Percentiles rank a stretch among this genome's conserved stretches.
Conservation (phyloP, 768 basidiomycete species). For the Leccinum barrowsii region DNA sequence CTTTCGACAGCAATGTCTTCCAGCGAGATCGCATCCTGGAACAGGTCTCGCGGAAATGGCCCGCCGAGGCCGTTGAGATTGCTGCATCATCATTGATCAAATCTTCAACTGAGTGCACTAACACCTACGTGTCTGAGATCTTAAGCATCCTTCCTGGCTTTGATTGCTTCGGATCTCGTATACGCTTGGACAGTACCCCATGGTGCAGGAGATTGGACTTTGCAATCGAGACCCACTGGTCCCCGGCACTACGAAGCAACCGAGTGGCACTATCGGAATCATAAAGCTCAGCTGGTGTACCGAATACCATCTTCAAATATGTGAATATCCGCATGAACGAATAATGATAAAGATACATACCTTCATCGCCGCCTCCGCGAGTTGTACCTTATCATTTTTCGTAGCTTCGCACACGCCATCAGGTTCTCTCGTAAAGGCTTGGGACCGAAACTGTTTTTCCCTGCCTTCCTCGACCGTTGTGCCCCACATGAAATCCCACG, state of each 20-base stretch:
- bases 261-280: constrained; percentile 53
- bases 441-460: constrained; percentile 61
- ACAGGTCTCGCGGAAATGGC: constrained; percentile 57
- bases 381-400: constrained; percentile 37
- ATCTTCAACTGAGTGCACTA: neutral
- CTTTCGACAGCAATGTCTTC: constrained; percentile 52
- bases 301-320: constrained; percentile 64
- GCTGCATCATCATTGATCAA: constrained; percentile 33
- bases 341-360: constrained; percentile 31
- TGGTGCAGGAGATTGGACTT: constrained; percentile 58
- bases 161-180: constrained; percentile 57
- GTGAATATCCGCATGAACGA: neutral
- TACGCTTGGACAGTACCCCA: constrained; percentile 62
- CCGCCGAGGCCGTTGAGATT: constrained; percentile 70
- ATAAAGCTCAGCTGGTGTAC: constrained; percentile 68
- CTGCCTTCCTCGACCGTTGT: constrained; percentile 68
- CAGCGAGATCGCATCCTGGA: constrained; percentile 65
- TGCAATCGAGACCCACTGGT: constrained; percentile 52
- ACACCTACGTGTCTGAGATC: constrained; percentile 64
- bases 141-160: constrained; percentile 73
- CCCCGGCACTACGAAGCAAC: constrained; percentile 55
- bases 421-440: constrained; percentile 47
- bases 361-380: constrained; percentile 74
- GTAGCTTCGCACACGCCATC: constrained; percentile 27
- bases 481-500: constrained; percentile 77